Conservation (phyloP, 2,329 filamentous ascomycete species). For the Cladosporium sp. region DNA sequence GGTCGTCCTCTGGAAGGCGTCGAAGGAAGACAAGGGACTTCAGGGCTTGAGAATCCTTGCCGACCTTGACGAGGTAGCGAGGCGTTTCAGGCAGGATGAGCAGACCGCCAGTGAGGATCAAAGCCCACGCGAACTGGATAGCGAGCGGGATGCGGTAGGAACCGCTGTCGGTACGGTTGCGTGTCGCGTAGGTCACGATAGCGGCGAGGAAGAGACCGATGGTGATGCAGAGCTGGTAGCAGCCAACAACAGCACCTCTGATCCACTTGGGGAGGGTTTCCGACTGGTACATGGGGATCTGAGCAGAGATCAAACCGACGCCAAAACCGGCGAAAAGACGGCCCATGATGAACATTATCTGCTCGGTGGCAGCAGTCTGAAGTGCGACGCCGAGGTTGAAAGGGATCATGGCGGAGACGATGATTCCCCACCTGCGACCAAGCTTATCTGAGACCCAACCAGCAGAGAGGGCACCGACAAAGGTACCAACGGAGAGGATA, state of each 20-base stretch:
- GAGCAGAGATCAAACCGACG: constrained; percentile 57
- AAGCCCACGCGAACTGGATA: constrained; percentile 31
- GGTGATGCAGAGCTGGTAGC: constrained; percentile 73
- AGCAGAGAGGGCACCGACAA: constrained; percentile 64
- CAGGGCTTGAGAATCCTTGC: constrained; percentile 26
- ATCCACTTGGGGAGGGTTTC: constrained; percentile 82
- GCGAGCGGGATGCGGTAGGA: constrained; percentile 33
- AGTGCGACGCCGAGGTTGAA: constrained; percentile 68
- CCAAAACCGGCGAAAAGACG: constrained; percentile 63
- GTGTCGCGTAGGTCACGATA: constrained; percentile 62
- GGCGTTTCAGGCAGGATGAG: constrained; percentile 32
- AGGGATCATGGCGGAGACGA: constrained; percentile 53
- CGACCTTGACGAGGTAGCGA: constrained; percentile 29
- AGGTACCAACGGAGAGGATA: constrained; percentile 75
- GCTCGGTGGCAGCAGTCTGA: constrained; percentile 58
- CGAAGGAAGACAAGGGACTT: constrained; percentile 53
- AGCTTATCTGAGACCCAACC: constrained; percentile 64
- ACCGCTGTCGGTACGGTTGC: constrained; percentile 32
- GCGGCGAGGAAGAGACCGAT: constrained; percentile 61
- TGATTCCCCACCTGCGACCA: constrained; percentile 65
- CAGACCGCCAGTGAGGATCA: constrained; percentile 30
- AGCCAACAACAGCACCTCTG: constrained; percentile 66
- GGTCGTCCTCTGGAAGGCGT: constrained; percentile 61
- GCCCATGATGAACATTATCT: constrained; percentile 50
- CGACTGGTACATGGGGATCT: constrained; percentile 68